phyloP scores from a whole-genome alignment of 2,329 filamentous ascomycete genomes.

The Hypoxylon sp. region DNA sequence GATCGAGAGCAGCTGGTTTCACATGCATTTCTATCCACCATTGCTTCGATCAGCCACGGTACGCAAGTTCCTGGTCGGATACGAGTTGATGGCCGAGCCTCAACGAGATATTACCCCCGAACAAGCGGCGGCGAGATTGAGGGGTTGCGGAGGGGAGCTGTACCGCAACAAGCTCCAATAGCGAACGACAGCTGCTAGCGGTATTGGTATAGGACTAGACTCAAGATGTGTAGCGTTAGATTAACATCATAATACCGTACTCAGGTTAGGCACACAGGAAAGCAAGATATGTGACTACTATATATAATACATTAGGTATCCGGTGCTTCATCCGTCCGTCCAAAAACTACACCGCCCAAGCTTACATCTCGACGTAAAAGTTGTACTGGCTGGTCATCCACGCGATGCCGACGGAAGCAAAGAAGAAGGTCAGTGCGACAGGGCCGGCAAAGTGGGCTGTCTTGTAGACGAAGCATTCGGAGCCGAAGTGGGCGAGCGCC shows the following conservation, averaged over 20 bases:
- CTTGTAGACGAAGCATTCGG: conserved; percentile 82
- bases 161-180: conserved; percentile 72
- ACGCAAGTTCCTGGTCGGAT: conserved; percentile 94
- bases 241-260: conserved; percentile 1
- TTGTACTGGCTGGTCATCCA: conserved; percentile 74
- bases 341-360: background rate
- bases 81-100: conserved; percentile 96
- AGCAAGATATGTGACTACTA: too few species aligned
- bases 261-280: too few species aligned
- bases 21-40: conserved; percentile 98
- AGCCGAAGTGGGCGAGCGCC: conserved; percentile 78
- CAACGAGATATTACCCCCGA: conserved; percentile 98
- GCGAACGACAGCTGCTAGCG: background rate
- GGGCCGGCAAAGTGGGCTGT: conserved; percentile 71
- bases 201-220: background rate
- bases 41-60: conserved; percentile 91
- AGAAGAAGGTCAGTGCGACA: conserved; percentile 62
- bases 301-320: too few species aligned
- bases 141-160: conserved; percentile 79
- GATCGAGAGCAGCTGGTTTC: conserved; percentile 86
- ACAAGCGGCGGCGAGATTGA: conserved; percentile 82
- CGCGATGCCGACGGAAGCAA: conserved; percentile 59
- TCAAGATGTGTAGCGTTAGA: conserved; percentile 8
- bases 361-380: conserved; percentile 65
- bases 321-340: background rate